Conservation (phyloP, 2,329 filamentous ascomycete species). For the Cercospora nicotianae region DNA sequence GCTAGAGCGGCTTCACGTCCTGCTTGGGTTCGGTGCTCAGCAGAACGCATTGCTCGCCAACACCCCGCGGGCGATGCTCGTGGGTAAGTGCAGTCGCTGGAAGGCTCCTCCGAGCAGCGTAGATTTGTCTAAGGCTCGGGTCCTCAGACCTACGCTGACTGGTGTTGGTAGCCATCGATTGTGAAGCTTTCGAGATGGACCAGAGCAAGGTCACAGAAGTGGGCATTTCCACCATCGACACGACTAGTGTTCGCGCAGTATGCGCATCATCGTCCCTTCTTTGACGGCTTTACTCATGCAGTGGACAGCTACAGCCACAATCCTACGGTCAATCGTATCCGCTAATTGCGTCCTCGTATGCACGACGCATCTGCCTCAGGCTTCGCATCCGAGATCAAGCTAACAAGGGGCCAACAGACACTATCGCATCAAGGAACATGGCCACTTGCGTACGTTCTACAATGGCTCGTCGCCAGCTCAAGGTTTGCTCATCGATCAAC, state of each 20-base stretch:
- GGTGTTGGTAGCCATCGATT: slow-evolving; percentile 72
- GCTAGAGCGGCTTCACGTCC: slow-evolving; percentile 8
- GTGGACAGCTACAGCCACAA: neutral
- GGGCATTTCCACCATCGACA: slow-evolving; percentile 79
- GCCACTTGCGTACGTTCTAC: slow-evolving; percentile 48
- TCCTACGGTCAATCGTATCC: slow-evolving; percentile 8
- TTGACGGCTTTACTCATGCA: neutral
- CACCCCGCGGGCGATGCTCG: neutral
- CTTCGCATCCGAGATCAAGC: neutral
- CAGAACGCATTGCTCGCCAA: neutral
- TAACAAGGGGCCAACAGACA: slow-evolving; percentile 49
- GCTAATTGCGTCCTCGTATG: slow-evolving; percentile 18
- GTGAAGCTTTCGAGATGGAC: slow-evolving; percentile 75
- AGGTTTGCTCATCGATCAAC: neutral
- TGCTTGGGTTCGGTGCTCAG: slow-evolving; percentile 10
- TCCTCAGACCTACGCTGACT: slow-evolving; percentile 45
- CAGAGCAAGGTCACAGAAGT: slow-evolving; percentile 75
- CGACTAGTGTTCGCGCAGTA: slow-evolving; percentile 43
- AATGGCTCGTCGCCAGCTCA: neutral
- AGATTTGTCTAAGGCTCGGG: slow-evolving; percentile 12
- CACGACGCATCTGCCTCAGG: neutral
- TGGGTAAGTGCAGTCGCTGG: neutral
- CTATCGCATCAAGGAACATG: slow-evolving; percentile 71
- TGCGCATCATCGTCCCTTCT: neutral
- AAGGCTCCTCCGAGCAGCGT: neutral